phyloP scores from a whole-genome alignment of 192 early-diverging fungal genomes.

The Kickxella alabastrina region DNA sequence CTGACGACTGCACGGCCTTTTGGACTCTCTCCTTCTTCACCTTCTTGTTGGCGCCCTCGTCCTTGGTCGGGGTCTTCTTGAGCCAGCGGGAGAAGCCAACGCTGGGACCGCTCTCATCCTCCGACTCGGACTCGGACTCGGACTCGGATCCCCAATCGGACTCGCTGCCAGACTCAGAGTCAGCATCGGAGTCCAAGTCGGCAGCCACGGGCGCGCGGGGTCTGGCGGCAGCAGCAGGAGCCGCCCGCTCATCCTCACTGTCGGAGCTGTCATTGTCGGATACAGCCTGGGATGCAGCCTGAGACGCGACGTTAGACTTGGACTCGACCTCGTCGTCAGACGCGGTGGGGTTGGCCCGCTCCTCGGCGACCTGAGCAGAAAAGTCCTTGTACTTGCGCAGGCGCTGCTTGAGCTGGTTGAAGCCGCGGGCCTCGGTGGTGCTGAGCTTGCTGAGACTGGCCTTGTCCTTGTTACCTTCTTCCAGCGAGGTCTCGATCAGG shows the following conservation, averaged over 20 bases:
- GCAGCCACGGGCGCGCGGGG: not conserved
- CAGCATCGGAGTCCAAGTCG: slow-evolving; percentile 16
- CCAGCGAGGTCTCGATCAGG: slow-evolving; percentile 74
- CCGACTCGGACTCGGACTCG: slow-evolving; percentile 27
- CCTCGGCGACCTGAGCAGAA: slow-evolving; percentile 70
- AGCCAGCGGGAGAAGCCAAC: slow-evolving; percentile 46
- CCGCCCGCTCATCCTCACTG: slow-evolving; percentile 16
- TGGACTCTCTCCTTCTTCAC: slow-evolving; percentile 26
- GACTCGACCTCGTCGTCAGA: slow-evolving; percentile 36
- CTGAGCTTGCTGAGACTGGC: slow-evolving; percentile 81
- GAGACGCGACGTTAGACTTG: not conserved
- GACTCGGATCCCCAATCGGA: slow-evolving; percentile 25
- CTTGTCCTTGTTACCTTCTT: slow-evolving; percentile 62
- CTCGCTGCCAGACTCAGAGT: slow-evolving; percentile 13
- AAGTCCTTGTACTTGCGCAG: slow-evolving; percentile 83
- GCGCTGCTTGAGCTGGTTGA: slow-evolving; percentile 92
- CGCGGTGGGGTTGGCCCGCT: slow-evolving; percentile 44
- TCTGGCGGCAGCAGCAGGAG: slow-evolving; percentile 4
- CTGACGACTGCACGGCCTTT: slow-evolving; percentile 9
- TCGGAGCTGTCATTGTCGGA: slow-evolving; percentile 4
- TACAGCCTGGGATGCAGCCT: not conserved
- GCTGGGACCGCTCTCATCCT: slow-evolving; percentile 18
- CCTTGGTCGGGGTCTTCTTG: slow-evolving; percentile 41
- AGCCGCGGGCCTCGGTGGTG: slow-evolving; percentile 69
- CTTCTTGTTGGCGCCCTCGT: slow-evolving; percentile 28